Evolutionary conservation across 306 rosid species (phyloP).

Genomic region (Fragaria ananassa): DNA sequence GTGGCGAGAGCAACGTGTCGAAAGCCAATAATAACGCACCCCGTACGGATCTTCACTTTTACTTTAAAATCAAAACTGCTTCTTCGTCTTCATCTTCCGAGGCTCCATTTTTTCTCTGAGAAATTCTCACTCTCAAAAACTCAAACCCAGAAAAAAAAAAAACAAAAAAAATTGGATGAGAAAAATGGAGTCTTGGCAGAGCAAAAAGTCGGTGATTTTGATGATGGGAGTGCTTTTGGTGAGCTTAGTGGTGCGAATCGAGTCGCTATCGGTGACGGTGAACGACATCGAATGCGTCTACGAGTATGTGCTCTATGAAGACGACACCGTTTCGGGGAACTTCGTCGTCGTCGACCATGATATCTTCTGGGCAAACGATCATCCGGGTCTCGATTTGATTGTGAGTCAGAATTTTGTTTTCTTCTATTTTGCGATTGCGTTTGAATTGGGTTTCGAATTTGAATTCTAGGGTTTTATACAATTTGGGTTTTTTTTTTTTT

Average conservation of each 20-base stretch:
- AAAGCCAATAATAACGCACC: not conserved
- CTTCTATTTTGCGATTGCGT: not conserved
- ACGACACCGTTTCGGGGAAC: slow-evolving; percentile 77
- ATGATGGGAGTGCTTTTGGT: slow-evolving; percentile 41
- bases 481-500: not conserved
- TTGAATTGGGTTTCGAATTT: not conserved
- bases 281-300: slow-evolving; percentile 82
- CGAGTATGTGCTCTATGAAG: slow-evolving; percentile 87
- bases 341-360: slow-evolving; percentile 95
- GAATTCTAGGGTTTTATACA: not conserved
- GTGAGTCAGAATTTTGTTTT: slow-evolving; percentile 28
- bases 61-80: not conserved
- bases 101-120: not conserved
- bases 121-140: not conserved
- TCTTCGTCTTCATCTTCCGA: not conserved
- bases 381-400: slow-evolving; percentile 86
- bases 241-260: slow-evolving; percentile 49
- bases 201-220: slow-evolving; percentile 22
- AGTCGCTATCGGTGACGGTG: slow-evolving; percentile 75
- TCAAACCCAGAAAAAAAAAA: not conserved
- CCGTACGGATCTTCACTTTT: not conserved
- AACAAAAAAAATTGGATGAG: not conserved
- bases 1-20: not conserved
- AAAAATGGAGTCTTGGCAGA: slow-evolving; percentile 41
- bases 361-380: slow-evolving; percentile 92